A percentile compares a stretch with the other conserved stretches of the same genome.
phyloP scores from a whole-genome alignment of 2,329 filamentous ascomycete species.

The Aspergillus fischeri region DNA sequence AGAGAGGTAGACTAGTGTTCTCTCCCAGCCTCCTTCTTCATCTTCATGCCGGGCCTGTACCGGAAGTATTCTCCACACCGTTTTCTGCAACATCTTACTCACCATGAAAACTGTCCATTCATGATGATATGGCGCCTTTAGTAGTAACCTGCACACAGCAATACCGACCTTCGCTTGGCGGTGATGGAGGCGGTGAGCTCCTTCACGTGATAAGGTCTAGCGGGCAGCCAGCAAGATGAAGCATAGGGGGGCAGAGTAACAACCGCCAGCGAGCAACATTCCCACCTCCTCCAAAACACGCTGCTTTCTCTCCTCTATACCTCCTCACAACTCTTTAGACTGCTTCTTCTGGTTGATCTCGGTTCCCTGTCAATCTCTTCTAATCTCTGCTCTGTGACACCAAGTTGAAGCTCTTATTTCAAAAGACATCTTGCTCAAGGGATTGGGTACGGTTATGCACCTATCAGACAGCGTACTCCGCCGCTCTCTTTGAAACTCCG shows the following conservation, averaged over 20 bases:
- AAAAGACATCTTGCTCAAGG: constrained; percentile 9
- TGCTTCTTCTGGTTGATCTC: neutral
- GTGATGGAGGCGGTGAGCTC: neutral
- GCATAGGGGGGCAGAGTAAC: constrained; percentile 26
- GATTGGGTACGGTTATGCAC: constrained; percentile 26
- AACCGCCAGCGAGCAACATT: constrained; percentile 24
- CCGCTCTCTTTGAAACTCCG: constrained; percentile 29
- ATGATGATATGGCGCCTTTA: neutral
- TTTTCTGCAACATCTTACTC: neutral
- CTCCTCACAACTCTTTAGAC: neutral
- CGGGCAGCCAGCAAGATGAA: constrained; percentile 19
- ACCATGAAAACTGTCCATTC: neutral
- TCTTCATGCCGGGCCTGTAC: neutral
- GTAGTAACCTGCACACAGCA: constrained; percentile 5
- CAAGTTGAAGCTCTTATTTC: constrained; percentile 1
- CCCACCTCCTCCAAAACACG: constrained; percentile 23
- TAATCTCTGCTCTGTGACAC: neutral
- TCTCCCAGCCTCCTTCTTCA: neutral
- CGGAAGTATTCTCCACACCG: neutral
- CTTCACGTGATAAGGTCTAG: constrained; percentile 19
- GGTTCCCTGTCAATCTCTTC: neutral
- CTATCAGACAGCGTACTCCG: constrained; percentile 30
- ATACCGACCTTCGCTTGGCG: neutral
- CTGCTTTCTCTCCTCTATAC: constrained; percentile 11
- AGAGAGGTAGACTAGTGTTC: neutral